Conservation (phyloP, 768 basidiomycete species). For the Scleroderma citrinum region DNA sequence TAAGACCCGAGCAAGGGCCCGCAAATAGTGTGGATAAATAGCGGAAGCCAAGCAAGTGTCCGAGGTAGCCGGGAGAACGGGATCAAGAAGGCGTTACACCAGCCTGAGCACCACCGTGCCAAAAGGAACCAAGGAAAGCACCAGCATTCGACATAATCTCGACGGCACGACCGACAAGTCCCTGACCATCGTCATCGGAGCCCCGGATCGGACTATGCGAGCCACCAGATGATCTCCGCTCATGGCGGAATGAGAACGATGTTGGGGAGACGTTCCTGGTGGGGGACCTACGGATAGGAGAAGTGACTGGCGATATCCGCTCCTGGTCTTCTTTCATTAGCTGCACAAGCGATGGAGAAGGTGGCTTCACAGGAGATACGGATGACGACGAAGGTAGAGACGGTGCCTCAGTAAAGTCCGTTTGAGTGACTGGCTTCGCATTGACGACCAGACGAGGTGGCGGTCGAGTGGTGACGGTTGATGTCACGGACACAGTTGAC, state of each 20-base stretch:
- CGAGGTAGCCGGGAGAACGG: no score
- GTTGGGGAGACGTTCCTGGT: slow-evolving; percentile 34
- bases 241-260: slow-evolving; percentile 5
- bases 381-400: slow-evolving; percentile 4
- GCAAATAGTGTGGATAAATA: slow-evolving; percentile 28
- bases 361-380: slow-evolving; percentile 10
- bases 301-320: slow-evolving; percentile 40
- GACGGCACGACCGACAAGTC: slow-evolving; percentile 57
- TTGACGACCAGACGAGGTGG: slow-evolving; percentile 26
- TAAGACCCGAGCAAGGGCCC: slow-evolving; percentile 15
- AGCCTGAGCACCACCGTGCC: slow-evolving; percentile 30
- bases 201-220: slow-evolving; percentile 24
- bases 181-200: slow-evolving; percentile 28
- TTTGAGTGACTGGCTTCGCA: slow-evolving; percentile 23
- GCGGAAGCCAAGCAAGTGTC: no score
- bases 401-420: slow-evolving; percentile 18
- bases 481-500: slow-evolving; percentile 12
- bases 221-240: slow-evolving; percentile 13
- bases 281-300: slow-evolving; percentile 51
- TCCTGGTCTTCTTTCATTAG: slow-evolving; percentile 30
- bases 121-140: slow-evolving; percentile 64
- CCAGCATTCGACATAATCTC: slow-evolving; percentile 79
- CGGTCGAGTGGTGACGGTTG: slow-evolving; percentile 10
- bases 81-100: slow-evolving; percentile 18
- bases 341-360: slow-evolving; percentile 12